Percentiles rank a stretch among this genome's conserved stretches.
Evolutionary conservation across 108 stramenopile genomes (phyloP).

Genomic region (Cyclostephanos tholiformis): DNA sequence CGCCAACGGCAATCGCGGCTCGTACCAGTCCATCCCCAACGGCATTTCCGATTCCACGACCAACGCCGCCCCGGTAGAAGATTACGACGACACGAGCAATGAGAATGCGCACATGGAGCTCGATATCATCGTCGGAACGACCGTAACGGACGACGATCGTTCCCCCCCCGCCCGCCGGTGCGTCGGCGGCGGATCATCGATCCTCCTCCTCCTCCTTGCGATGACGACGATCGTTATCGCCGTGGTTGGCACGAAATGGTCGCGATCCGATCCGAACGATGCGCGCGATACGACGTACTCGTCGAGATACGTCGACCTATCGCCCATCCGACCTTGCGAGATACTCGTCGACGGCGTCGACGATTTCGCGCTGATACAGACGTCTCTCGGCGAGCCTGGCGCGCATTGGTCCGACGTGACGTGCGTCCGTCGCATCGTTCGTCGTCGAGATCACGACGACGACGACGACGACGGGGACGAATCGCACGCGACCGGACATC

Average conservation of each 20-base stretch:
- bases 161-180: too few relatives aligned
- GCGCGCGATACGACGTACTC: too few relatives aligned
- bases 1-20: too few relatives aligned
- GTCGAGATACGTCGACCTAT: too few relatives aligned
- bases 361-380: background rate
- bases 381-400: background rate
- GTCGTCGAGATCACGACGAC: background rate
- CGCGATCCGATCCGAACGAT: too few relatives aligned
- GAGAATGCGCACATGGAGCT: slow-evolving; percentile 7
- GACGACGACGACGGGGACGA: slow-evolving; percentile 26
- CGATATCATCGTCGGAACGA: too few relatives aligned
- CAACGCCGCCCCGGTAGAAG: background rate
- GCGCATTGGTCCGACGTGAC: background rate
- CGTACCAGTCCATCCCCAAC: slow-evolving; percentile 9
- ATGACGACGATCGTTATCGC: background rate
- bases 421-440: background rate
- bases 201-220: background rate
- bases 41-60: background rate
- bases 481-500: background rate
- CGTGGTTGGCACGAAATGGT: too few relatives aligned
- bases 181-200: background rate
- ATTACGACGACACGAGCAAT: background rate
- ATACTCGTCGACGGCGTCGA: background rate
- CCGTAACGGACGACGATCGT: too few relatives aligned
- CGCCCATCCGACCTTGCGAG: background rate